Conservation (phyloP, 345 rosid genomes). For the Sonneratia alba region DNA sequence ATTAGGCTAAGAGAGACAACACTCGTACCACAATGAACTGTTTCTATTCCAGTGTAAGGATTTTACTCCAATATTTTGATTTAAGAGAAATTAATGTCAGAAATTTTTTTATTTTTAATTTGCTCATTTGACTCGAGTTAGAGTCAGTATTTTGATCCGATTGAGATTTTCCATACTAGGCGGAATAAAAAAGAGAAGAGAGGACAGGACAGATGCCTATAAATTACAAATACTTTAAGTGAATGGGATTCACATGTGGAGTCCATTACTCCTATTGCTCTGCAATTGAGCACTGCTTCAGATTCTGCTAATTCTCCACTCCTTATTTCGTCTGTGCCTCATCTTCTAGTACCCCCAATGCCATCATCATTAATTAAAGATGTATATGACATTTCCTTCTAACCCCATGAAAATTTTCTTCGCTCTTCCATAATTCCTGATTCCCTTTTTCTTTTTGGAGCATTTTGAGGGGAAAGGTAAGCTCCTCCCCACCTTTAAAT, state of each 20-base stretch:
- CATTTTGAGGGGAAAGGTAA: background rate
- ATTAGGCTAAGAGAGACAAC: too few relatives aligned
- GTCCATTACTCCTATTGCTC: constrained; percentile 7
- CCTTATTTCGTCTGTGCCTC: background rate
- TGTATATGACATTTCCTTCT: background rate
- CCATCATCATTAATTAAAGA: too few relatives aligned
- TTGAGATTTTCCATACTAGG: too few relatives aligned
- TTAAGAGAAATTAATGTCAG: too few relatives aligned
- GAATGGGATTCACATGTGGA: constrained; percentile 16
- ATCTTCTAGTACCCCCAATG: background rate
- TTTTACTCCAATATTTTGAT: too few relatives aligned
- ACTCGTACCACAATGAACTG: too few relatives aligned
- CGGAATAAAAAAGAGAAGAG: background rate
- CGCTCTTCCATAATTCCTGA: background rate
- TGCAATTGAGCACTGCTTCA: background rate
- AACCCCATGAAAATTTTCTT: background rate
- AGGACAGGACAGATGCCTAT: background rate
- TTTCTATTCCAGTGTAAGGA: too few relatives aligned
- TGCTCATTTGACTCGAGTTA: too few relatives aligned
- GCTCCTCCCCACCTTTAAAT: background rate
- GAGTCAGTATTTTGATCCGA: too few relatives aligned
- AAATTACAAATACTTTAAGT: background rate
- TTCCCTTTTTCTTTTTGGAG: background rate
- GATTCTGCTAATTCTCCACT: background rate
- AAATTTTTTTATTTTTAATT: too few relatives aligned